Base-by-base conservation (phyloP, 345 rosid genomes). In the Sapria himalayana region DNA sequence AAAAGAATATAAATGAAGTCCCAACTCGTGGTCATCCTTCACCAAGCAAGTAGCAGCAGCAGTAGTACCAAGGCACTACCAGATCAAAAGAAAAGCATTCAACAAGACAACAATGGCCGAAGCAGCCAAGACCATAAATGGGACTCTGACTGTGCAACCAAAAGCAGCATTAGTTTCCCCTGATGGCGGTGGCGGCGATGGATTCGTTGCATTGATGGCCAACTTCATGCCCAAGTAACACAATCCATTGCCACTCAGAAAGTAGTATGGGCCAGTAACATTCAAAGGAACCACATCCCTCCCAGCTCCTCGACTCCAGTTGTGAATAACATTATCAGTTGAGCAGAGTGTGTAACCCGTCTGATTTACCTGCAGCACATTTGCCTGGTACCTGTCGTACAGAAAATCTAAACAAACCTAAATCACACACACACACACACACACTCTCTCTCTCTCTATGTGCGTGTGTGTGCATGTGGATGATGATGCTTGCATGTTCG, bases 271-370 rank as follows among this genome's bases (percentile, higher is more conserved):
- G 2, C 76, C 71, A 5, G 92, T 91, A 34, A 48, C 84, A 10
- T 89, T 89, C 45, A 89, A 73, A 4, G 78, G 92, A 62, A 80
- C 92, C 11, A 84, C 69, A 17, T 89, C 99, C 43, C 99, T 71
- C 50, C 99, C 95, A 2, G 86, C 77, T 45, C 95, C 95, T 6
- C 34, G 68, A 10, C 81, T 89, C 92, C 86, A 89, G 38, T 80
- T 84, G 33, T 67, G 69, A 16, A 77, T 71, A 4, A 79, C 77
- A 43, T 74, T 71, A 21, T 74, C 72, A 0, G 84, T 19, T 25
- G 65, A 82, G 73, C 99, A 89, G 1, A 45, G 45, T 60, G 63
- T 64, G 27, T 84, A 89, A 40, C 69, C 65, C 0, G 93, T 79
- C 48, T 75, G 49, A 70, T 89, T 89, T 64, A 89, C 99, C 63